Evolutionary conservation across 352 stramenopile genomes (phyloP).

Genomic region (Phytophthora hybrid): DNA sequence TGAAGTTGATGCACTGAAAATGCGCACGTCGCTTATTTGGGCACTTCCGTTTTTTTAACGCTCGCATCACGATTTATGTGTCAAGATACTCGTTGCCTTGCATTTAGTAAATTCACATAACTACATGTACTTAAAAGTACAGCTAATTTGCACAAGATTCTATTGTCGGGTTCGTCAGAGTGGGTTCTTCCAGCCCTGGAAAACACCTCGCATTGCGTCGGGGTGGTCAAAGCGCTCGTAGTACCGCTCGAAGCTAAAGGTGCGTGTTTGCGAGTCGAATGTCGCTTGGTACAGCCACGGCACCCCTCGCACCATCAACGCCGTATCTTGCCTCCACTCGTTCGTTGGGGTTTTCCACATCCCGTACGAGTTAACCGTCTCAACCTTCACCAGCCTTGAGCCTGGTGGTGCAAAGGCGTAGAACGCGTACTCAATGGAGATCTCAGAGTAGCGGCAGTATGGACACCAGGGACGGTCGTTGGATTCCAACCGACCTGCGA

Average conservation of each 20-base stretch:
- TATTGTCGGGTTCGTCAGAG: constrained; percentile 7
- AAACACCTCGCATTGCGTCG: constrained; percentile 32
- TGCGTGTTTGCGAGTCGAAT: constrained; percentile 38
- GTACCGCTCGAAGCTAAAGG: constrained; percentile 29
- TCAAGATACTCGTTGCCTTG: too few relatives aligned
- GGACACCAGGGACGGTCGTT: constrained; percentile 84
- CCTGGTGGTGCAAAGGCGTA: constrained; percentile 66
- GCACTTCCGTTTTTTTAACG: too few relatives aligned
- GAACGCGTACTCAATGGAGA: constrained; percentile 79
- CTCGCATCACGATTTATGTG: too few relatives aligned
- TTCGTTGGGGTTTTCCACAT: constrained; percentile 76
- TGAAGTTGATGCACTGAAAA: too few relatives aligned
- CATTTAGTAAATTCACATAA: not conserved
- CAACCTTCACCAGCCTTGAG: constrained; percentile 63
- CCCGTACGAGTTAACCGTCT: constrained; percentile 67
- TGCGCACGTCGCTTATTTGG: too few relatives aligned
- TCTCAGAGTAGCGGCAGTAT: constrained; percentile 75
- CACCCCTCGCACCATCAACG: constrained; percentile 65
- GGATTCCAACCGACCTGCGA: constrained; percentile 62
- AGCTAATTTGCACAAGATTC: not conserved
- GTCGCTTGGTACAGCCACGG: constrained; percentile 65
- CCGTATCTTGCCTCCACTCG: constrained; percentile 61
- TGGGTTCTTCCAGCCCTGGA: constrained; percentile 44
- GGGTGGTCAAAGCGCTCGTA: constrained; percentile 35
- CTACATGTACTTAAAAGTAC: not conserved